Base-by-base conservation (phyloP, 441 rosid species). In the Erodium moschatum region DNA sequence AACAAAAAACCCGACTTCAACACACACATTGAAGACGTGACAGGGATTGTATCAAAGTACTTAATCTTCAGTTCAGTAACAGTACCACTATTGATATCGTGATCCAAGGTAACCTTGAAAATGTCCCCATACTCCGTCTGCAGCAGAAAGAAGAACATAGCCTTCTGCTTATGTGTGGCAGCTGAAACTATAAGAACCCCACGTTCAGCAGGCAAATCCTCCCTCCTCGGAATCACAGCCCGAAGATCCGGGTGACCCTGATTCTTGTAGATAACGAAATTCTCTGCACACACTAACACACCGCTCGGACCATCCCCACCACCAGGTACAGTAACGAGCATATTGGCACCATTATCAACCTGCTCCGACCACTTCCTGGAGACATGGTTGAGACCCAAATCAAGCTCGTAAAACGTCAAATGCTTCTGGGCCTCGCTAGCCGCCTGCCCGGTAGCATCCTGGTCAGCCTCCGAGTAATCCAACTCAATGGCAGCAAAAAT, bases 281-380 rank as follows among this genome's bases (percentile, higher is more conserved):
- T 94, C 73, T 94, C 98, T 0, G 96, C 97, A 50, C 98, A 91
- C 58, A 94, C 96, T 74, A 94, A 29, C 77, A 91, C 96, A 52
- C 98, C 98, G 70, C 97, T 93, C 0, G 98, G 97, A 24, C 98
- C 98, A 79, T 91, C 97, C 24, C 87, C 96, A 44, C 96, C 98
- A 62, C 98, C 98, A 15, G 97, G 98, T 8, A 93, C 98, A 0
- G 95, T 91, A 72, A 93, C 96, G 56, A 93, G 88, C 96, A 91
- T 81, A 73, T 93, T 91, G 9, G 98, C 95, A 29, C 91, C 96
- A 69, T 90, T 92, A 63, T 92, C 97, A 68, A 94, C 97, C 2
- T 87, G 83, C 48, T 94, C 96, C 0, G 97, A 89, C 97, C 98
- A 93, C 75, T 91, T 93, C 72, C 98, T 79, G 44, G 98, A 93